phyloP scores from a whole-genome alignment of 169 alveolate genomes.

The Eimeria sp. region DNA sequence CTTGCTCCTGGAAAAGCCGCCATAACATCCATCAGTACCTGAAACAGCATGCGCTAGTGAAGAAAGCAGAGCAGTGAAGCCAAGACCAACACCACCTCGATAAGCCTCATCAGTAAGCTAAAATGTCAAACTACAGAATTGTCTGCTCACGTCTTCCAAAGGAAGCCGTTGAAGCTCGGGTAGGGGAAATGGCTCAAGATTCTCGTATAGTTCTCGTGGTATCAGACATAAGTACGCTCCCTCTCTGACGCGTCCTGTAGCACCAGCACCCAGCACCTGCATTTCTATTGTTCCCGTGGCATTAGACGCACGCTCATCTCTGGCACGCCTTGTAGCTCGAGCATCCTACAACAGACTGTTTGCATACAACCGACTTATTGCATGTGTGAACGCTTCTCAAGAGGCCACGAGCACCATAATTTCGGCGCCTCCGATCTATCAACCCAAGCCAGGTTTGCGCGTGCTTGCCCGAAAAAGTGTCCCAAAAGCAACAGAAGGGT shows the following conservation, averaged over 20 bases:
- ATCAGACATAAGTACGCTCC: slow-evolving; percentile 50
- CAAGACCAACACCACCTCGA: neutral
- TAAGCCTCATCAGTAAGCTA: too few species aligned
- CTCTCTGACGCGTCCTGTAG: slow-evolving; percentile 68
- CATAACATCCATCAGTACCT: slow-evolving; percentile 34
- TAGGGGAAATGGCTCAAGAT: slow-evolving; percentile 36
- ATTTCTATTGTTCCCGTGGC: slow-evolving; percentile 19
- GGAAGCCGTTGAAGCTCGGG: slow-evolving; percentile 75
- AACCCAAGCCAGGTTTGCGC: neutral
- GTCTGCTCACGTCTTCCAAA: slow-evolving; percentile 39
- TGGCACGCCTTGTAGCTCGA: slow-evolving; percentile 46
- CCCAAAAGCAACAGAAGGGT: neutral
- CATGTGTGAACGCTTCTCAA: neutral
- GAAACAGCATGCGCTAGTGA: neutral
- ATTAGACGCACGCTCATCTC: slow-evolving; percentile 39
- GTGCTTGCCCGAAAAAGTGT: neutral
- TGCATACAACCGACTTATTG: neutral
- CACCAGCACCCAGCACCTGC: neutral
- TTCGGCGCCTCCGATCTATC: neutral
- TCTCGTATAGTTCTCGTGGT: slow-evolving; percentile 23
- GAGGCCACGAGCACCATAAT: neutral
- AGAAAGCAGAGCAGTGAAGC: neutral
- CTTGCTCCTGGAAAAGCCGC: slow-evolving; percentile 41
- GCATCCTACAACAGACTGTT: neutral
- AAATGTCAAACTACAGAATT: neutral